Base-by-base conservation (phyloP, 2,329 filamentous ascomycete genomes). In the Penicillium sp. region DNA sequence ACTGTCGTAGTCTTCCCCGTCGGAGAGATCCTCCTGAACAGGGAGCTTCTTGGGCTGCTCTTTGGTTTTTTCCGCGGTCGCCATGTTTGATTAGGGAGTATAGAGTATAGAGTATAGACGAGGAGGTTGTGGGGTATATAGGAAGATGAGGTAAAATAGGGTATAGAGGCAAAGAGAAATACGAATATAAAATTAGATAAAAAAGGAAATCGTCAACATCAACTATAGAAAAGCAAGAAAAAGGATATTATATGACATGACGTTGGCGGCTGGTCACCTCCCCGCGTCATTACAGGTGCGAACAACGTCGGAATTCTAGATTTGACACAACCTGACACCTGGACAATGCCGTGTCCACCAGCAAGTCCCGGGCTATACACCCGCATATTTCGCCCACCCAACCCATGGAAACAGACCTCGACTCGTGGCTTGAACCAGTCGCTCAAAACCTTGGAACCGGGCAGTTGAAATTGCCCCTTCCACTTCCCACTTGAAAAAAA, bases 1-100 rank as follows among this genome's bases (percentile, higher is more conserved):
- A 24, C 61, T 69, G 36, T 69, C 63, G 39, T 71, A 70, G 44
- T 68, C 64, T 24, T 64, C 65, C 2, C 57, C 65, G n/a, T 62
- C 58, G 24, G 59, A 61, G 22, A 65, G 56, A 29, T 71, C 62
- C 6, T 70, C 64, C 27, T 63, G 63, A 14, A 67, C 63, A 22
- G 62, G 48, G 38, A 63, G 53, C 42, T 61, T 58, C 47, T 64
- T 59, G 43, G 67, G 56, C 48, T 68, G 55, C 48, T 66, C 53
- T 53, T 65, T 57, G 29, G 66, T 58, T 53, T 71, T 69, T 50
- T 68, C 64, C 47, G 61, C 57, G 47, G 68, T 66, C 14, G 67
- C 69, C 63, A 68, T 68, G 41, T 8, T 65, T 48, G 27, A 24
- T 32, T 44, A 41, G 18, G 5, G 18, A 46, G 36, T 42, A n/a